Base-by-base conservation (phyloP, 495 filamentous ascomycete genomes). In the Echria macrotheca region DNA sequence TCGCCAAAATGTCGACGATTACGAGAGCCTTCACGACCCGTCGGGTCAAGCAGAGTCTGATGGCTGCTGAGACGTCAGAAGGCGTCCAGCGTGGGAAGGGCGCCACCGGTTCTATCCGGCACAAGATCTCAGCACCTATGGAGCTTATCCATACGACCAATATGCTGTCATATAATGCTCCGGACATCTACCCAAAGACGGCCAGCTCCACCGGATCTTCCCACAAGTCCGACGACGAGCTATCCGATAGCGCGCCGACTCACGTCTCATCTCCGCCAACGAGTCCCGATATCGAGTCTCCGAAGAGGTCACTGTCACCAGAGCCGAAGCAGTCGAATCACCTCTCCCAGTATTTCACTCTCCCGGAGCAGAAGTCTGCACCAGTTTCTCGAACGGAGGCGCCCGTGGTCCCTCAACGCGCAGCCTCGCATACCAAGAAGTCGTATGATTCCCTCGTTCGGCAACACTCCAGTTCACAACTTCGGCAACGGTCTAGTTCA, bases 71-170 rank as follows among this genome's bases (percentile, higher is more conserved):
- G 36, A 15, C 28, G 12, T 31, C 32, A 38, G 54, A 69, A 21
- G 48, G 26, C 1, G 41, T 65, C 24, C 67, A 69, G 18, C 68
- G 73, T 46, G 73, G 69, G 56, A 76, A 69, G 57, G 59, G 55
- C 7, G 58, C 59, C 17, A 50, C 58, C 33, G 44, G 56, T 15
- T 60, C 67, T 4, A 70, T 78, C 51, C 72, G 78, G 47, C 57
- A 71, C 57, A 78, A 93, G 70, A 98, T 98, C 60, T 98, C 93
- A 15, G 79, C 76, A 9, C 93, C 93, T 2, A 75, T 96, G 38
- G 83, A 87, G 64, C 74, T 98, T 36, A 68, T 96, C 22, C 95
- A 91, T 15, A 95, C 94, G 3, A 97, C 94, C 49, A 98, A 97
- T 65, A 88, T 91, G 82, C 83, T 96, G 14, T 86, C 87, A 14